These are phyloP conservation scores for Brassica cretica DNA, from an alignment of 345 rosid genomes.

Conservation along the genomic window DNA sequence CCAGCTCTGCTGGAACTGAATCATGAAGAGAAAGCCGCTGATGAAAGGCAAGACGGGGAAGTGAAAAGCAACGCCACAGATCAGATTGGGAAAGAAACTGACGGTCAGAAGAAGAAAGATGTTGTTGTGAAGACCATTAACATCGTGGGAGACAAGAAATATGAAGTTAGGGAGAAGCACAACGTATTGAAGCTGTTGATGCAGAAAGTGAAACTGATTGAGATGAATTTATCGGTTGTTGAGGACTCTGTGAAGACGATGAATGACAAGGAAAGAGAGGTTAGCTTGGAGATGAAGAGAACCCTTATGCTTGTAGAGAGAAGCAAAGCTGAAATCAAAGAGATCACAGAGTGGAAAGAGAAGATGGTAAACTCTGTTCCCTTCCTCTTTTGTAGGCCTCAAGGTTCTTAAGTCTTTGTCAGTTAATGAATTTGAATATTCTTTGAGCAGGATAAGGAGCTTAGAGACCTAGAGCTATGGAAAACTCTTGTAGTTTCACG, in stretches of 20 bases:
- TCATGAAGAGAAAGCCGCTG: slow-evolving; percentile 28
- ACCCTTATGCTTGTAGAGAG: slow-evolving; percentile 55
- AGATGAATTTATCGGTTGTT: slow-evolving; percentile 64
- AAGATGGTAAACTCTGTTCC: slow-evolving; percentile 46
- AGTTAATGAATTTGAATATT: neutral
- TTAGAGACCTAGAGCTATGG: slow-evolving; percentile 60
- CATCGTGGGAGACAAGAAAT: slow-evolving; percentile 53
- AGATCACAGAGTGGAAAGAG: slow-evolving; percentile 62
- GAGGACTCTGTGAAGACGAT: slow-evolving; percentile 74
- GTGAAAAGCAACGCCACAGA: slow-evolving; percentile 37
- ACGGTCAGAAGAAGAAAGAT: slow-evolving; percentile 39
- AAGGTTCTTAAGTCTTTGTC: neutral
- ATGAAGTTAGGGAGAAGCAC: slow-evolving; percentile 66
- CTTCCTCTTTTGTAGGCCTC: neutral
- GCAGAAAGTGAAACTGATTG: slow-evolving; percentile 84
- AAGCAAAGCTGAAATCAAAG: slow-evolving; percentile 57
- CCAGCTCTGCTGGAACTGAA: slow-evolving; percentile 43
- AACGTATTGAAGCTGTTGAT: slow-evolving; percentile 81
- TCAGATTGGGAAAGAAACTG: slow-evolving; percentile 42
- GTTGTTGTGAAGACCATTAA: slow-evolving; percentile 36
- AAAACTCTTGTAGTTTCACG: slow-evolving; percentile 56
- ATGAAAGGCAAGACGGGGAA: slow-evolving; percentile 20
- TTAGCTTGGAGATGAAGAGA: slow-evolving; percentile 56
- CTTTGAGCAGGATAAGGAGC: slow-evolving; percentile 54
- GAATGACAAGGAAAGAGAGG: slow-evolving; percentile 60